Base-by-base conservation (phyloP, 208 protist genomes). In the Leishmania lainsoni region DNA sequence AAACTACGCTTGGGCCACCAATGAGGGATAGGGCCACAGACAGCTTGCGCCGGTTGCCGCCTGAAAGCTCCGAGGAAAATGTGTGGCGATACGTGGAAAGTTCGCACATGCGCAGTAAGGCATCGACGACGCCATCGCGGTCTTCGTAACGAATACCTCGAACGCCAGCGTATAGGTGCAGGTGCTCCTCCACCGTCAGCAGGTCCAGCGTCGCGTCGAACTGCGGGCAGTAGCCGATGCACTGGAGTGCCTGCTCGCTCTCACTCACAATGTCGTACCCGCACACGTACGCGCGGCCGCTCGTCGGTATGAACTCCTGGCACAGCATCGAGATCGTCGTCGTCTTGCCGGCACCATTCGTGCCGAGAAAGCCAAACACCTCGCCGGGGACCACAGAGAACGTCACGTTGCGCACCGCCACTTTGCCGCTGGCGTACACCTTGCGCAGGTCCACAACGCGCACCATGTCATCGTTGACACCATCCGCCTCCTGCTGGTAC, bases 151-250 rank as follows among this genome's bases (percentile, higher is more conserved):
- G 52, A 29, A 90, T 84, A 2, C 79, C 87, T 20, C 87, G 84
- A 20, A 88, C 75, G 54, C 77, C 78, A n/a, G 59, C 78, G 80
- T 86, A 89, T 6, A 89, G 79, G 26, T 72, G n/a, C 5, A 99
- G 79, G 87, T 99, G 98, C 83, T 99, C 98, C 32, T 94, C 76
- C 61, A 94, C 91, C 42, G 97, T 99, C 56, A 99, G 81, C 76
- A 99, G 87, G 48, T 96, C 91, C 72, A 98, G 93, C 2, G 96
- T 84, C 12, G 98, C 92, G 87, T 99, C 98, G 88, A 98, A 98
- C 89, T 99, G 98, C 69, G 98, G 98, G 89, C 98, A 99, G 74
- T 99, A 97, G 35, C 98, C 98, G 68, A 99, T 94, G 78, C 76
- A 92, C 75, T 74, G 89, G 54, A 93, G 80, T 22, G 90, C 91